Evolutionary conservation across 306 rosid genomes (phyloP), one percentile per base, ranked within the genome.

Genomic region (Cucurbita argyrosperma): DNA sequence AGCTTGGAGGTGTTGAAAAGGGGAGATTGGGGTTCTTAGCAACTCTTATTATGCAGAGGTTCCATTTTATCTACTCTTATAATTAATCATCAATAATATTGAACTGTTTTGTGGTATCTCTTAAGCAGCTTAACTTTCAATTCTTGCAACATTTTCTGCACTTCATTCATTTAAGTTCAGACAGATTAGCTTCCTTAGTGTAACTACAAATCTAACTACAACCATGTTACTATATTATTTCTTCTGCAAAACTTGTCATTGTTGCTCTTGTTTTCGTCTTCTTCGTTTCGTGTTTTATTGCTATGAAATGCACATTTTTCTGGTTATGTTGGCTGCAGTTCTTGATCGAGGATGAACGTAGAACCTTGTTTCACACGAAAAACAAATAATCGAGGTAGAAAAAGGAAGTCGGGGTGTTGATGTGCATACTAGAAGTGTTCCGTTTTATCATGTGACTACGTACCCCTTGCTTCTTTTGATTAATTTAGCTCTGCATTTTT

Each of bases 1-100:
- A 8, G 87, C 87, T 40, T 84, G 87, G 87, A 78, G 87, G 67
- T 84, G 87, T 82, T 84, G 80, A 75, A 79, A 46, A 72, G 74
- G 81, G 83, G 69, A 74, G 77, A 77, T 72, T 76, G 75, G 76
- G 81, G 81, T 70, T 74, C 59, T 68, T 66, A 71, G 78, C 82
- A 64, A 71, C 85, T 72, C 80, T 64, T 79, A 80, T 53, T 83
- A 78, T 72, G 71, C 79, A 72, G 87, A 78, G 82, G 82, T 82
- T 82, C 76, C 68, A 71, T 74, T 58, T 76, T 76, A 76, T 75
- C 82, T 82, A 56, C 72, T 50, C 68, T 49, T 79, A 68, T 76
- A 71, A 72, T 78, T 76, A 68, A 47, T 45, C 57, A 78, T 76
- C 79, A 80, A 83, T 80, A 80, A 84, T 77, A 39, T 80, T 78